Percentiles rank a stretch among this genome's conserved stretches.
phyloP scores from a whole-genome alignment of 176 grass and related monocot species.

The Zoysia pacifica region DNA sequence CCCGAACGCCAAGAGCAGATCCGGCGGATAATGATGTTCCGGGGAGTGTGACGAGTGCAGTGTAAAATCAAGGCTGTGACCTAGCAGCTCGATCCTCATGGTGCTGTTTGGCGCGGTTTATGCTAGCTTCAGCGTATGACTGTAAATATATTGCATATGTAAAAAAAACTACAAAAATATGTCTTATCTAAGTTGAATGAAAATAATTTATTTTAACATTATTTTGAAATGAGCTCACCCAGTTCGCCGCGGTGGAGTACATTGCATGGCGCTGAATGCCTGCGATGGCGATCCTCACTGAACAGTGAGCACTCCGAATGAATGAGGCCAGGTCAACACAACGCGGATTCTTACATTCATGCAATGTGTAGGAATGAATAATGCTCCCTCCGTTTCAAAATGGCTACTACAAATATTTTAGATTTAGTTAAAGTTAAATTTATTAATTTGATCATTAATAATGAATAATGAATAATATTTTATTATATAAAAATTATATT shows the following conservation, averaged over 20 bases:
- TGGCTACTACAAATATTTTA: not conserved
- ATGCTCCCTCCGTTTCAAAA: not conserved
- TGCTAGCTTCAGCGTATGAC: too few species aligned
- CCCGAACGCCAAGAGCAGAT: not conserved
- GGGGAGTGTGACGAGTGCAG: not conserved
- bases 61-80: not conserved
- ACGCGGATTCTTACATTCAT: not conserved
- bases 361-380: not conserved
- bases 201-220: too few species aligned
- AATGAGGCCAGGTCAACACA: not conserved
- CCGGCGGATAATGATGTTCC: not conserved
- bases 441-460: too few species aligned
- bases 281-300: not conserved
- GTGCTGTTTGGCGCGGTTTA: too few species aligned
- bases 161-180: too few species aligned
- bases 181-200: too few species aligned
- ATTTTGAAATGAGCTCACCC: not conserved
- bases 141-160: too few species aligned
- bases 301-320: not conserved
- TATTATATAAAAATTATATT: too few species aligned
- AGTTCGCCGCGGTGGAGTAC: not conserved
- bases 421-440: too few species aligned
- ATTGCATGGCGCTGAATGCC: not conserved
- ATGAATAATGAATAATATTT: too few species aligned
- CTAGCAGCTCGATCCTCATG: not conserved